These are phyloP conservation scores for Kwoniella sp. DNA, from an alignment of 768 basidiomycete genomes.

Conservation along the genomic window DNA sequence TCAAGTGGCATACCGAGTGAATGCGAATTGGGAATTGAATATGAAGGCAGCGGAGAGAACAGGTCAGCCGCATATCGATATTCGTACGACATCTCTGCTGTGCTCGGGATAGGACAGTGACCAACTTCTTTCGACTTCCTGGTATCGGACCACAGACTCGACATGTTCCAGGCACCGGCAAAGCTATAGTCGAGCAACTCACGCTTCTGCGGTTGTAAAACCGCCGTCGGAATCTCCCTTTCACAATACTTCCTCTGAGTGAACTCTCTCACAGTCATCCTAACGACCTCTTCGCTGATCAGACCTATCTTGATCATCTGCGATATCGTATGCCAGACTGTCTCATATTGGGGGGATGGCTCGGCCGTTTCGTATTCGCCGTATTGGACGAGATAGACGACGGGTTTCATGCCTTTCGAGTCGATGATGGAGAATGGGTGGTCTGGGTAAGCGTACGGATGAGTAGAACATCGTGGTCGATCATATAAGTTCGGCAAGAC, in stretches of 20 bases:
- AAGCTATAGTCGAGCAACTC: background rate
- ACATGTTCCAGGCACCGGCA: background rate
- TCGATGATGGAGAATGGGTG: slow-evolving; percentile 27
- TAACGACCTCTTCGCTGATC: background rate
- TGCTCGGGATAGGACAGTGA: too few relatives aligned
- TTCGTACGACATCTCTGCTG: too few relatives aligned
- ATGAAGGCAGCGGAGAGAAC: background rate
- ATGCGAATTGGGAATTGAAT: background rate
- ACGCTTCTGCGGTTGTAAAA: slow-evolving; percentile 2
- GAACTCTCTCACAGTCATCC: slow-evolving; percentile 1
- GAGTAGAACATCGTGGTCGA: background rate
- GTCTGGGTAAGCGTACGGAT: background rate
- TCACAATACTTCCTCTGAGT: background rate
- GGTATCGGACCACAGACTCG: too few relatives aligned
- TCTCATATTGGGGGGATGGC: slow-evolving; percentile 14
- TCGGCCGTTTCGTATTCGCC: background rate
- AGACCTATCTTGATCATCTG: slow-evolving; percentile 5
- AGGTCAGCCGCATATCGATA: too few relatives aligned
- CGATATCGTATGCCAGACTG: slow-evolving; percentile 18
- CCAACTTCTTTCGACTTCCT: too few relatives aligned
- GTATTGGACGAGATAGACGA: slow-evolving; percentile 22
- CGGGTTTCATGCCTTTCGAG: background rate
- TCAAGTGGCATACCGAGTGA: too few relatives aligned
- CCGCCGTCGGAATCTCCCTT: background rate
- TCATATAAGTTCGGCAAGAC: too few relatives aligned